Conservation (phyloP, 2,329 filamentous ascomycete genomes). For the Cladosporium colombiae region DNA sequence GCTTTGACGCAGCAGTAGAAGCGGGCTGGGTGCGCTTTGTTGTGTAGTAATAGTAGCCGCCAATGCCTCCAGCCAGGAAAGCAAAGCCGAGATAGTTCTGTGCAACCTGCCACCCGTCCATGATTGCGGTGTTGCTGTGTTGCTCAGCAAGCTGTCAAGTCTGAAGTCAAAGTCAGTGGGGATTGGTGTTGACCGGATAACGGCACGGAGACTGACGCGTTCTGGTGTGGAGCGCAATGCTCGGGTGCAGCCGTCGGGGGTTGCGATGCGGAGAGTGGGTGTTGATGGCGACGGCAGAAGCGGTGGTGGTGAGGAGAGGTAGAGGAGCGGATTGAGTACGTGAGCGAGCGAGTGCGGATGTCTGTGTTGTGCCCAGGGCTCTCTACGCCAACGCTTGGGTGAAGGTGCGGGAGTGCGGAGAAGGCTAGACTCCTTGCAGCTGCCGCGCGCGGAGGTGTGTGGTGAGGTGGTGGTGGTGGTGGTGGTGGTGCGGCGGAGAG, state of each 20-base stretch:
- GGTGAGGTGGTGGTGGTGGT: neutral
- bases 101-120: slow-evolving; percentile 27
- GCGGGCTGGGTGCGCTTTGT: slow-evolving; percentile 19
- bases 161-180: slow-evolving; percentile 11
- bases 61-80: slow-evolving; percentile 22
- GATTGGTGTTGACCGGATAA: slow-evolving; percentile 1
- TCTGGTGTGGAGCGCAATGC: slow-evolving; percentile 7
- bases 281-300: neutral
- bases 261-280: neutral
- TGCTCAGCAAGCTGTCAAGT: neutral
- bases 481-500: neutral
- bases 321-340: neutral
- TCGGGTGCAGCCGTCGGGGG: slow-evolving; percentile 9
- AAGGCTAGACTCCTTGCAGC: slow-evolving; percentile 3
- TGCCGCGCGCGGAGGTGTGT: neutral
- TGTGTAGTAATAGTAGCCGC: slow-evolving; percentile 21
- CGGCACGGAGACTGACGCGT: slow-evolving; percentile 19
- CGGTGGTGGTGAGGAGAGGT: neutral
- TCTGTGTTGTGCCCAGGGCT: slow-evolving; percentile 2
- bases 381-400: slow-evolving; percentile 6
- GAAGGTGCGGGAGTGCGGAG: slow-evolving; percentile 3
- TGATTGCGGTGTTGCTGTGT: slow-evolving; percentile 20
- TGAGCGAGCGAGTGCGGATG: neutral
- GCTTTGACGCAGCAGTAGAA: neutral
- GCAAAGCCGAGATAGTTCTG: slow-evolving; percentile 26